A percentile compares a stretch with the other conserved stretches of the same genome.
Conservation (phyloP, 208 protist genomes). For the Leishmania arabica region DNA sequence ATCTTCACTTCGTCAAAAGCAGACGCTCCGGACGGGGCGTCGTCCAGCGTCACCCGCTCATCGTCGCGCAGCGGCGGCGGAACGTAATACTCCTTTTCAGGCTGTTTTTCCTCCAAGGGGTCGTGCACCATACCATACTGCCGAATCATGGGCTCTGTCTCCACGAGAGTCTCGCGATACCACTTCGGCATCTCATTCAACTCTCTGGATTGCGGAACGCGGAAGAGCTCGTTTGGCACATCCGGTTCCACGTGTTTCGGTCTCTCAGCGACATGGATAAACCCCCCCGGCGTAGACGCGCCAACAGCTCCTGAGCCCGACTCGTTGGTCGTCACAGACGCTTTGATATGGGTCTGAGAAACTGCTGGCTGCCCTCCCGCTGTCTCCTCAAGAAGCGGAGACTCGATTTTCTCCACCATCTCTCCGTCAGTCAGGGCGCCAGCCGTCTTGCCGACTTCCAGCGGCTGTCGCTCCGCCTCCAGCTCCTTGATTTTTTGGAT, state of each 20-base stretch:
- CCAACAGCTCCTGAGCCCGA: neutral
- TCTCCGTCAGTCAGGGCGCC: constrained; percentile 11
- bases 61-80: constrained; percentile 57
- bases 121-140: constrained; percentile 80
- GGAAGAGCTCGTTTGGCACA: constrained; percentile 73
- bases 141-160: constrained; percentile 82
- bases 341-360: neutral
- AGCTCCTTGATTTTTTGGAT: constrained; percentile 66
- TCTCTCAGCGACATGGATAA: constrained; percentile 63
- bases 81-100: constrained; percentile 62
- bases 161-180: constrained; percentile 79
- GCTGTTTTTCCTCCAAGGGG: constrained; percentile 59
- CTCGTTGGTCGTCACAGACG: neutral
- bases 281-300: constrained; percentile 20
- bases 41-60: constrained; percentile 77
- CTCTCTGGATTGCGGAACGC: constrained; percentile 53
- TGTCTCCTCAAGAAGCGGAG: constrained; percentile 12
- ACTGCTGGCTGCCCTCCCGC: neutral
- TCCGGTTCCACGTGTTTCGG: constrained; percentile 68
- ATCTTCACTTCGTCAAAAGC: constrained; percentile 88
- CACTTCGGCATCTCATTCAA: constrained; percentile 76
- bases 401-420: constrained; percentile 35
- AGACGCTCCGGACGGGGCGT: constrained; percentile 59
- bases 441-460: constrained; percentile 22
- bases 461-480: constrained; percentile 32